A percentile compares a stretch with the other conserved stretches of the same genome.
Evolutionary conservation across 768 basidiomycete species (phyloP).

Genomic region (Leccinum boreale): DNA sequence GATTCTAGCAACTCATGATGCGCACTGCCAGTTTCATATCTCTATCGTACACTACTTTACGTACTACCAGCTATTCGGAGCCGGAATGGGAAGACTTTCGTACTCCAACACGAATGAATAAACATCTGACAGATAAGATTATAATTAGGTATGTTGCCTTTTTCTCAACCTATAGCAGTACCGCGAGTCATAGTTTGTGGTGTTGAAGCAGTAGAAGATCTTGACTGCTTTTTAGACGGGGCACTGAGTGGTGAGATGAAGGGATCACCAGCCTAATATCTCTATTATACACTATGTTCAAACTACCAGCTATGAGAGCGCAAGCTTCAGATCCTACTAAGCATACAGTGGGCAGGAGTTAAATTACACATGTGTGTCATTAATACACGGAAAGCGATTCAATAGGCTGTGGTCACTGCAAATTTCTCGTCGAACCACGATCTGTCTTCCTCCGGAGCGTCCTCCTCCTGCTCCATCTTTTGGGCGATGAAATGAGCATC

Average conservation of each 20-base stretch:
- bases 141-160: too few species aligned
- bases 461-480: slow-evolving; percentile 17
- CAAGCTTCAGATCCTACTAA: background rate
- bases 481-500: slow-evolving; percentile 19
- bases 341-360: background rate
- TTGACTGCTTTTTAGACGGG: too few species aligned
- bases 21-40: background rate
- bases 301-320: background rate
- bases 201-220: too few species aligned
- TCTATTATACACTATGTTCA: background rate
- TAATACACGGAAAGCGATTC: background rate
- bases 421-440: slow-evolving; percentile 21
- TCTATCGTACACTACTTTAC: slow-evolving; percentile 1
- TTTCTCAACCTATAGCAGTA: too few species aligned
- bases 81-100: too few species aligned
- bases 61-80: background rate
- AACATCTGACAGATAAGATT: too few species aligned
- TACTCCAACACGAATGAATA: too few species aligned
- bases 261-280: background rate
- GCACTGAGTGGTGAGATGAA: background rate
- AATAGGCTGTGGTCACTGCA: background rate
- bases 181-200: too few species aligned
- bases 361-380: background rate
- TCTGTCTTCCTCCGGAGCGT: slow-evolving; percentile 11
- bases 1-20: background rate